Evolutionary conservation across 73 alveolate species (phyloP), one percentile per base, ranked within the genome.

Genomic region (Uronychia binucleata): DNA sequence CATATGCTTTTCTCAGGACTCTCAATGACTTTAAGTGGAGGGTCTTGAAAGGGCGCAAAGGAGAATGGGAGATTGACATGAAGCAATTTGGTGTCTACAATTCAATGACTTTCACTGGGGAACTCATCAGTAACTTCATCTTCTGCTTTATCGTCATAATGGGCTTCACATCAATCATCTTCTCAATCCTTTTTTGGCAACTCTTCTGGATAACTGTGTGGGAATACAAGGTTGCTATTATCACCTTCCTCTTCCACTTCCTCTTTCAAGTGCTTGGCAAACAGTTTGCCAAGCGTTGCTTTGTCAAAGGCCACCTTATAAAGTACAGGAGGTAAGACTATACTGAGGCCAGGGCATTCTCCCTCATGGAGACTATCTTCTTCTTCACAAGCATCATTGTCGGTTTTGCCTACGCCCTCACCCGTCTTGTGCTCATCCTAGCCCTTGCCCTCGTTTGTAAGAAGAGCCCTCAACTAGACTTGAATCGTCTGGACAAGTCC

Each of bases 21-120:
- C 26, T 67, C 8, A 28, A 26, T 5, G 88, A 81, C 30, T 81
- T 33, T 75, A 59, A 81, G 33, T 19, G 14, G 34, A 60, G 81
- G 59, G 75, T 81, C 14, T 14, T 81, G 0, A 29, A 1, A 59
- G 81, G 74, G 27, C 57, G 88, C n/a, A 58, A 59, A 31, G 88
- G 88, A 1, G 58, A 33, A 11, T 81, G n/a, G 31, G 81, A 81
- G 30, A 58, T 30, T 31, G 59, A 81, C 13, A 8, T 19, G 33
- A 32, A 59, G 35, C 28, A 58, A 31, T 33, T 81, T 8, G 32
- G 60, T 1, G 28, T 59, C 32, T 33, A 8, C 28, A 28, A 77
- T 25, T 58, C 81, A 0, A 35, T 78, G 26, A 30, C 78, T 58
- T 59, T 81, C 80, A 74, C 88, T 1, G 88, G 88, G 8, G 88